A percentile compares a stretch with the other conserved stretches of the same genome.
These are phyloP conservation scores for Ganoderma meredithae DNA, from an alignment of 1,284 basidiomycete species.

Conservation along the genomic window DNA sequence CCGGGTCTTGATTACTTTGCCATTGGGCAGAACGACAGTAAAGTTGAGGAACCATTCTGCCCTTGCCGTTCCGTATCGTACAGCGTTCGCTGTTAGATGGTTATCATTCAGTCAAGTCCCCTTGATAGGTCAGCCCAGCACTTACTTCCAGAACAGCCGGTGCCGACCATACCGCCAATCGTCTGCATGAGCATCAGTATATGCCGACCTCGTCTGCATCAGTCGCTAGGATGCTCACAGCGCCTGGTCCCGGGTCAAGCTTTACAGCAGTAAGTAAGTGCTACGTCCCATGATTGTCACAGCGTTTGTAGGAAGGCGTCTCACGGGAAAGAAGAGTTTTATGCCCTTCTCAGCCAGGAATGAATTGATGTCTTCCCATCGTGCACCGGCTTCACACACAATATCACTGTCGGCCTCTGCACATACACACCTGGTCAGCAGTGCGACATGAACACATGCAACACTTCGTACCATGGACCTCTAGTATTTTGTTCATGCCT, in stretches of 20 bases:
- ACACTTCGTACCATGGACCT: conserved; percentile 65
- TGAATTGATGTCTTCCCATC: conserved; percentile 91
- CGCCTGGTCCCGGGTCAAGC: conserved; percentile 81
- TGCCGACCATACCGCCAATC: conserved; percentile 92
- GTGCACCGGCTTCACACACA: conserved; percentile 82
- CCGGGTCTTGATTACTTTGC: conserved; percentile 94
- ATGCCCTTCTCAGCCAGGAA: conserved; percentile 74
- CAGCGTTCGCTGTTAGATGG: conserved; percentile 59
- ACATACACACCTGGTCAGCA: background rate
- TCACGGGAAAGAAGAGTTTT: conserved; percentile 88
- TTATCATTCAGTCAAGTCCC: background rate
- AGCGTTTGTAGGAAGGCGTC: conserved; percentile 34
- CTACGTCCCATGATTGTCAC: too few species aligned
- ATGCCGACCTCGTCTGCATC: background rate
- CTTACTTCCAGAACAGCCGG: conserved; percentile 81
- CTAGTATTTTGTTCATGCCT: conserved; percentile 84
- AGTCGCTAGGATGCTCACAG: conserved; percentile 39
- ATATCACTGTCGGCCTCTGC: conserved; percentile 82
- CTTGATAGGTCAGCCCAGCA: conserved; percentile 8
- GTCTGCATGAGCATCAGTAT: conserved; percentile 45
- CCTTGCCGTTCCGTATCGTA: conserved; percentile 66
- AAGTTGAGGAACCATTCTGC: conserved; percentile 72
- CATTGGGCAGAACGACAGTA: conserved; percentile 89
- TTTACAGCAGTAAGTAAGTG: conserved; percentile 37
- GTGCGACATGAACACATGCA: too few species aligned